Base-by-base conservation (phyloP, 2,329 filamentous ascomycete genomes). In the Bisporella sp. region DNA sequence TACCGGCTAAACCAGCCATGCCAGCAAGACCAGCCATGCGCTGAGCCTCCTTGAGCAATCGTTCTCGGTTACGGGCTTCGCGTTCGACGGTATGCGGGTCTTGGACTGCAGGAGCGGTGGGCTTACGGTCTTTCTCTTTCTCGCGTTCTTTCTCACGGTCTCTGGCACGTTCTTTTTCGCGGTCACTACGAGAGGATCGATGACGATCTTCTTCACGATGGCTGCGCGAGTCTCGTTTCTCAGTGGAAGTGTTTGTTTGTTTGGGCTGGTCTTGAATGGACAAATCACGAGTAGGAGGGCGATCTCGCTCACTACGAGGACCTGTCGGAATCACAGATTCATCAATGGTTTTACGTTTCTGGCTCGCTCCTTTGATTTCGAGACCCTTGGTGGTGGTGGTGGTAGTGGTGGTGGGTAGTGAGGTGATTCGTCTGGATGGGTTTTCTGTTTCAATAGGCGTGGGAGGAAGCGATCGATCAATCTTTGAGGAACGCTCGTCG, bases 21-120 rank as follows among this genome's bases (percentile, higher is more conserved):
- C 76, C 60, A 47, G 73, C 69, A 47, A 81, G 64, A 41, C 78
- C 73, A 42, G 81, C 74, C 66, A 84, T 79, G 35, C 80, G 76
- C 66, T 87, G 81, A 39, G 81, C 79, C 66, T 89, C 85, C 60
- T 83, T 84, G 9, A 84, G 71, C 47, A 87, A 71, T 30, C 85
- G 74, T 64, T 86, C 82, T 43, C 82, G 74, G 60, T 85, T 77
- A 12, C 82, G 72, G 9, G 78, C 79, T 62, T 87, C 84, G 28
- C 85, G 79, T 66, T 89, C 85, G 0, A 83, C 71, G 1, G 84
- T 84, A 65, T 87, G 84, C 5, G 62, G 62, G 42, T 66, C 60
- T 31, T 59, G 55, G 31, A 40, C 47, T 40, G 56, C 47, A 7
- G 55, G 13, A 9, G 53, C 51, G 4, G 49, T 12, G 13, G 46